These are phyloP conservation scores for Otatea glauca DNA, from an alignment of 176 grass and related monocot genomes.

Conservation along the genomic window DNA sequence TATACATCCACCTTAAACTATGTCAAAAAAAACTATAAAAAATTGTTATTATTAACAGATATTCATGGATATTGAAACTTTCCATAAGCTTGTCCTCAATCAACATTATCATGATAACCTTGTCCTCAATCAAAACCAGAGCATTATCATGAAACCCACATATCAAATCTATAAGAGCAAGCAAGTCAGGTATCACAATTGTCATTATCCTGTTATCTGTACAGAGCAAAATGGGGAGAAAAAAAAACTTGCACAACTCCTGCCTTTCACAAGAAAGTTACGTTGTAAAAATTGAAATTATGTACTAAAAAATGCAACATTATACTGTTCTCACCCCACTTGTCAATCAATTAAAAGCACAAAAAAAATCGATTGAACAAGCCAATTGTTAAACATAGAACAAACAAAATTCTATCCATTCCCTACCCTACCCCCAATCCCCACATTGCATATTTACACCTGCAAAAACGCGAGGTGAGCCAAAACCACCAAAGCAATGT, in stretches of 20 bases:
- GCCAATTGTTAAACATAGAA: neutral
- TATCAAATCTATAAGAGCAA: neutral
- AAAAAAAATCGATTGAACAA: neutral
- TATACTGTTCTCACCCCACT: neutral
- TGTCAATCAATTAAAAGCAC: neutral
- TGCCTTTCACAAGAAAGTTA: neutral
- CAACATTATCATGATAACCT: neutral
- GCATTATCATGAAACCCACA: neutral
- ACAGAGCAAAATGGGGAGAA: neutral
- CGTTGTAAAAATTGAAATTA: neutral
- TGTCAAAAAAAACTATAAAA: neutral
- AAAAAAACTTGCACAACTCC: neutral
- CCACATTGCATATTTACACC: neutral
- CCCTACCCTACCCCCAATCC: neutral
- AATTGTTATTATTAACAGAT: neutral
- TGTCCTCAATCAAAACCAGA: neutral
- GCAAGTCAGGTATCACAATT: neutral
- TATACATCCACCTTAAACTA: neutral
- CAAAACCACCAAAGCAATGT: neutral
- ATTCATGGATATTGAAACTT: neutral
- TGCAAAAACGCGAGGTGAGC: neutral
- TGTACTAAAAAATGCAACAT: neutral
- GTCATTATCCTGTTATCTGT: neutral
- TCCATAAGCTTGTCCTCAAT: neutral
- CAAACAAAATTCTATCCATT: neutral